A percentile compares a stretch with the other conserved stretches of the same genome.
These are phyloP conservation scores for Aureobasidium pullulans DNA, from an alignment of 2,329 filamentous ascomycete species.

Conservation along the genomic window DNA sequence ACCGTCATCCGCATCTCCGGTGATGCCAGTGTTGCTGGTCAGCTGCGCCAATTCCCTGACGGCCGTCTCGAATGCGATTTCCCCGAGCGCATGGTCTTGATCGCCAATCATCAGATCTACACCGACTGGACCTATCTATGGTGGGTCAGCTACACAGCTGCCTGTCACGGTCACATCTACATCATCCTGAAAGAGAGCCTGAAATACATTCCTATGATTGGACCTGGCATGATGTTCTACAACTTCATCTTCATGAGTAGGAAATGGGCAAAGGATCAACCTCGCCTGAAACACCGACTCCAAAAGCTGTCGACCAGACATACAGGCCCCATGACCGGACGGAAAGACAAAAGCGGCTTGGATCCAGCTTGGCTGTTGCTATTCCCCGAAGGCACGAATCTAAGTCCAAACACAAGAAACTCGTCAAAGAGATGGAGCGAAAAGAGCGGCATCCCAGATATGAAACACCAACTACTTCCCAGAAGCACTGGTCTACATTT, in stretches of 20 bases:
- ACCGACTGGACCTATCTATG: constrained; percentile 90
- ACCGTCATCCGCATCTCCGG: constrained; percentile 77
- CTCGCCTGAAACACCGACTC: constrained; percentile 66
- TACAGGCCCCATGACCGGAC: constrained; percentile 31
- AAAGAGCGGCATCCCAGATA: constrained; percentile 63
- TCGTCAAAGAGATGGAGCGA: constrained; percentile 68
- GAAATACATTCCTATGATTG: constrained; percentile 73
- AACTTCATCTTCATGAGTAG: constrained; percentile 91
- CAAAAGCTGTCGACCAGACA: constrained; percentile 56
- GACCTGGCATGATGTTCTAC: constrained; percentile 77
- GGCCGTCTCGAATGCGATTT: constrained; percentile 72
- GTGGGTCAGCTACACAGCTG: constrained; percentile 85
- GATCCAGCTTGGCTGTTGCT: constrained; percentile 82
- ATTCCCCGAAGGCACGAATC: constrained; percentile 82
- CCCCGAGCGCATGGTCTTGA: constrained; percentile 71
- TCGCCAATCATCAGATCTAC: constrained; percentile 86
- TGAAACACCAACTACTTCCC: constrained; percentile 65
- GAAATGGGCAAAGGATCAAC: constrained; percentile 75
- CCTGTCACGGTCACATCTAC: constrained; percentile 78
- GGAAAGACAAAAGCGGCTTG: constrained; percentile 20
- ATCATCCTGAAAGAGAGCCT: constrained; percentile 87
- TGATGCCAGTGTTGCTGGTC: constrained; percentile 68
- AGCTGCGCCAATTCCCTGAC: constrained; percentile 62
- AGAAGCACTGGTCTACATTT: constrained; percentile 75
- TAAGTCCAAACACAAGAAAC: constrained; percentile 62